phyloP scores from a whole-genome alignment of 176 grass and related monocot species.

The Ensete ventricosum region DNA sequence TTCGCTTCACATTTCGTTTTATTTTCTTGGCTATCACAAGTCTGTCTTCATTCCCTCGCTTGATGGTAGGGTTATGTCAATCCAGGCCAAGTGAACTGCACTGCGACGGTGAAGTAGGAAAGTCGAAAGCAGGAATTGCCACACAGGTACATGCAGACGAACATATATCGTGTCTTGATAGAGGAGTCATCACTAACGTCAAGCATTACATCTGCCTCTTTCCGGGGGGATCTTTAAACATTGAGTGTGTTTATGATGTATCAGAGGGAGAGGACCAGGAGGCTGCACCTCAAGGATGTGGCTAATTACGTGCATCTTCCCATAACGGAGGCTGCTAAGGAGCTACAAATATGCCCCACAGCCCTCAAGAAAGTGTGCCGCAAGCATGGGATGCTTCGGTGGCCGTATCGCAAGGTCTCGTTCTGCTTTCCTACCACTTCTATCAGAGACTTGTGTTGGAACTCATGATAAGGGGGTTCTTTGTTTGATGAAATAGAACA shows the following conservation, averaged over 20 bases:
- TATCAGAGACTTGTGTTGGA: not conserved
- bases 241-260: not conserved
- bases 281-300: slow-evolving; percentile 25
- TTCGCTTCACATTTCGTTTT: no score
- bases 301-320: slow-evolving; percentile 35
- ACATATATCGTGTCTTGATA: no score
- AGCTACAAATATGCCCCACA: slow-evolving; percentile 36
- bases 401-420: slow-evolving; percentile 43
- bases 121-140: not conserved
- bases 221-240: not conserved
- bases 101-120: not conserved
- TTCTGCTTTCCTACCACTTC: not conserved
- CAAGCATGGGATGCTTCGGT: slow-evolving; percentile 18
- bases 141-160: slow-evolving; percentile 4
- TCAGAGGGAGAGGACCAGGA: slow-evolving; percentile 38
- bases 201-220: no score
- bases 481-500: slow-evolving; percentile 7
- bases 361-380: slow-evolving; percentile 42
- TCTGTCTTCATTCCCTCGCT: not conserved
- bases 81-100: slow-evolving; percentile 2
- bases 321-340: slow-evolving; percentile 25
- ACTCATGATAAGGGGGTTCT: not conserved
- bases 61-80: slow-evolving; percentile 10
- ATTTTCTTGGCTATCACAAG: not conserved
- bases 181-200: not conserved